These are phyloP conservation scores for Zasmidium angulare DNA, from an alignment of 2,329 filamentous ascomycete species.

Conservation along the genomic window DNA sequence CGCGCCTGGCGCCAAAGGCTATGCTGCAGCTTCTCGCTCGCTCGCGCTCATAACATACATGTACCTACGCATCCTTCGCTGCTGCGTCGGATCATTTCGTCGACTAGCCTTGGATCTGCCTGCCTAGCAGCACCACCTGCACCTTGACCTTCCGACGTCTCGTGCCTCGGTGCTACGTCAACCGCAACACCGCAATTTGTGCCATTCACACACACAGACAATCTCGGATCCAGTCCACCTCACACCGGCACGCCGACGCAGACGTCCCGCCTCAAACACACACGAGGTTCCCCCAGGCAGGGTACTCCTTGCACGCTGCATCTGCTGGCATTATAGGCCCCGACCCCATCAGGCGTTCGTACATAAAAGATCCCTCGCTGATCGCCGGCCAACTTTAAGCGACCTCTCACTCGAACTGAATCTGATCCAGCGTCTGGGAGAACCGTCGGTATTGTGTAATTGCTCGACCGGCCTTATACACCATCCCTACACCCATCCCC, in stretches of 20 bases:
- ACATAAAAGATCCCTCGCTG: conserved; percentile 18
- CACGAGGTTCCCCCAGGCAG: conserved; percentile 27
- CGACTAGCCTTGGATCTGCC: conserved; percentile 1
- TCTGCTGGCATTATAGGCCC: conserved; percentile 19
- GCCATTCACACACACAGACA: conserved; percentile 17
- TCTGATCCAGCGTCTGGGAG: conserved; percentile 5
- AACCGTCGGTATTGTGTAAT: conserved; percentile 13
- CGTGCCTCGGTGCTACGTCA: conserved; percentile 28
- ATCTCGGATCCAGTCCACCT: conserved; percentile 19
- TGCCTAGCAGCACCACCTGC: background rate
- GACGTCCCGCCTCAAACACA: conserved; percentile 20
- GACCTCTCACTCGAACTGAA: conserved; percentile 18
- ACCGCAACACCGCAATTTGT: conserved; percentile 26
- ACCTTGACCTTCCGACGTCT: conserved; percentile 15
- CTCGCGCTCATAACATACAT: no score
- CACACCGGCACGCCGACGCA: conserved; percentile 16
- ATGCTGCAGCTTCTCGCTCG: conserved; percentile 13
- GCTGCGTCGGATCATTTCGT: conserved; percentile 4
- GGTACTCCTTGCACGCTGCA: conserved; percentile 23
- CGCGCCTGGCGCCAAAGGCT: conserved; percentile 29
- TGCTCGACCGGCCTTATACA: conserved; percentile 4
- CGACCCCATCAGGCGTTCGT: conserved; percentile 18
- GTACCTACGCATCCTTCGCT: no score
- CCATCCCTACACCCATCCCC: background rate
- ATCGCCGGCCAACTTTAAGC: conserved; percentile 24